Evolutionary conservation across 495 filamentous ascomycete genomes (phyloP), one percentile per base, ranked within the genome.

Genomic region (Penicillium paxilli): DNA sequence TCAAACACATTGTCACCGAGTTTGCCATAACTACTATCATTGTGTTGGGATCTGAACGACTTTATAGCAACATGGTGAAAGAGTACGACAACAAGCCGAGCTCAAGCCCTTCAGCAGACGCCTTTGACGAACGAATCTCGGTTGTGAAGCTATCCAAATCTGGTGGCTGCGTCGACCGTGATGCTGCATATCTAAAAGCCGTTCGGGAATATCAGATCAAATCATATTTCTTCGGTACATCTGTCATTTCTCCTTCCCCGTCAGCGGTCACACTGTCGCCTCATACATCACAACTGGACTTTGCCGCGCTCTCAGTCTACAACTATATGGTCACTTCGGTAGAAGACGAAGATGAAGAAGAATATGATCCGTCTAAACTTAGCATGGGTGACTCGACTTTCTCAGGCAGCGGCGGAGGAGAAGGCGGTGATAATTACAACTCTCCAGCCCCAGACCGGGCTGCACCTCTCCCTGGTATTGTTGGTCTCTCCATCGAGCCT

Each of bases 211-310:
- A 85, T 0, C 83, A 87, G 25, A 91, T 97, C 16, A 86, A 86
- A 49, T 84, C 92, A 51, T 99, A 98, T 69, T 99, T 98, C 77
- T 98, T 97, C 68, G 94, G 94, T 3, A 86, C 87, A 54, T 56
- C 79, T 0, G 72, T 71, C 21, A 63, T 71, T 0, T 63, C 72
- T 0, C 67, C 70, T 17, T 65, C 71, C 0, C 66, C 72, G 9
- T 64, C 69, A 38, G 87, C 85, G 57, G 78, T 84, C 47, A 90
- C 90, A 0, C 76, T 99, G 4, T 95, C 87, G 21, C 94, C 94
- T 0, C 88, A 90, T 57, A 91, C 89, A 1, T 87, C 92, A 61
- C 85, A 86, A 42, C 79, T 93, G 9, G 82, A 88, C 52, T 95
- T 91, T 60, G 76, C 82, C 49, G 79, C 87, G 4, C 65, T 96